Evolutionary conservation across 2,329 filamentous ascomycete genomes (phyloP), one percentile per base, ranked within the genome.

Genomic region (Arthroderma sp.): DNA sequence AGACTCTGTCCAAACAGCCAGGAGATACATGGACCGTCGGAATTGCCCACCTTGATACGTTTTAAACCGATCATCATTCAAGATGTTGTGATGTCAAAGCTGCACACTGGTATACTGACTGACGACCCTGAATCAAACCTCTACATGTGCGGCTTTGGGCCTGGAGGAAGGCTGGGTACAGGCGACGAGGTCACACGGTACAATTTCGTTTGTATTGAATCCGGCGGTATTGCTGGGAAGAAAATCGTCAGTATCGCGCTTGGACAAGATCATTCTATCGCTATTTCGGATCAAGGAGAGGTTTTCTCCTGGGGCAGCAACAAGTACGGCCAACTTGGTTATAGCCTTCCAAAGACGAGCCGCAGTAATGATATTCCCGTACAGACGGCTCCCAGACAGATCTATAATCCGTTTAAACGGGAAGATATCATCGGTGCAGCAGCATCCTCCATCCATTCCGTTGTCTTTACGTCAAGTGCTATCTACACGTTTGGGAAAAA

Each of bases 401-500:
- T 98, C 0, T 95, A 93, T 61, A 89, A 91, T 0, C 77, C 86
- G 0, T 69, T 98, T 47, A 96, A 95, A 58, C 86, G 87, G 57
- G 91, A 96, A 58, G 60, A 68, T 1, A 76, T 96, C 10, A 63
- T 84, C 22, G 91, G 91, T 0, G 77, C 88, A 45, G 87, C 91
- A 1, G 89, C 91, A 5, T 96, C 91, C 1, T 73, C 85, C 0
- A 80, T 94, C 34, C 91, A 98, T 64, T 96, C 91, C 0, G 88
- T 93, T 3, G 86, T 86, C 0, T 83, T 91, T 56, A 95, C 86
- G 0, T 73, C 75, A 1, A 77, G 78, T 0, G 85, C 86, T 1
- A 67, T 98, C 1, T 98, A 85, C 59, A 94, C 86, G 2, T 98
- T 94, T 73, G 91, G 91, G 22, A 93, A 91, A 56, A 98, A 96